Conservation (phyloP, 164 flowering plant genomes). For the Chimonanthus praecox region DNA sequence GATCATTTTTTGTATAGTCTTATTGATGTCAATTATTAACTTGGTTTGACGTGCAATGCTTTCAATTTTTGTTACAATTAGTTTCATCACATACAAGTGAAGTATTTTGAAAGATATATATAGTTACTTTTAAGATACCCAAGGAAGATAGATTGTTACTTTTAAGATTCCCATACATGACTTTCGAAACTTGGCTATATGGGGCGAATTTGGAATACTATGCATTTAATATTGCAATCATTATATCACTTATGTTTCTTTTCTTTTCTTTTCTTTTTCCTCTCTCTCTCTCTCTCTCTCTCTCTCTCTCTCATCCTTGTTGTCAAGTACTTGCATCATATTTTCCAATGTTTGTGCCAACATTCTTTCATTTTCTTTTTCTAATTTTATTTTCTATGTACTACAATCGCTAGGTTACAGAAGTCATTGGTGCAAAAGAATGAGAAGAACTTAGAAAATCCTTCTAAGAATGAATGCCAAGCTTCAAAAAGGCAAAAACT, state of each 20-base stretch:
- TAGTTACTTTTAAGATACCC: neutral
- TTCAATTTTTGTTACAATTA: neutral
- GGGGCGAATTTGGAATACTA: neutral
- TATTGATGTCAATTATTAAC: neutral
- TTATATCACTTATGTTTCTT: neutral
- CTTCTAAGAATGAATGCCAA: slow-evolving; percentile 53
- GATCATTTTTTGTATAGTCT: neutral
- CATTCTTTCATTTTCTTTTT: neutral
- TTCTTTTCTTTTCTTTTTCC: neutral
- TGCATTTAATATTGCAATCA: neutral
- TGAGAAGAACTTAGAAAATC: slow-evolving; percentile 25
- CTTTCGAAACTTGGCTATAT: neutral
- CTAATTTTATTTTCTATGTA: neutral
- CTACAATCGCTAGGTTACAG: slow-evolving; percentile 34
- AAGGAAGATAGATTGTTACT: neutral
- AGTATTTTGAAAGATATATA: neutral
- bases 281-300: neutral
- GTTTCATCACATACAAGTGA: neutral
- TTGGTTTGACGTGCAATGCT: neutral
- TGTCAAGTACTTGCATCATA: neutral
- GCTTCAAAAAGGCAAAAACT: slow-evolving; percentile 94
- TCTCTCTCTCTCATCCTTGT: neutral
- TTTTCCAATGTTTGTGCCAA: neutral
- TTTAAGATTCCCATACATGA: neutral
- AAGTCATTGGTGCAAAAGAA: slow-evolving; percentile 22